These are phyloP conservation scores for Aspergillus pseudoglaucus DNA, from an alignment of 2,329 filamentous ascomycete genomes.

Conservation along the genomic window DNA sequence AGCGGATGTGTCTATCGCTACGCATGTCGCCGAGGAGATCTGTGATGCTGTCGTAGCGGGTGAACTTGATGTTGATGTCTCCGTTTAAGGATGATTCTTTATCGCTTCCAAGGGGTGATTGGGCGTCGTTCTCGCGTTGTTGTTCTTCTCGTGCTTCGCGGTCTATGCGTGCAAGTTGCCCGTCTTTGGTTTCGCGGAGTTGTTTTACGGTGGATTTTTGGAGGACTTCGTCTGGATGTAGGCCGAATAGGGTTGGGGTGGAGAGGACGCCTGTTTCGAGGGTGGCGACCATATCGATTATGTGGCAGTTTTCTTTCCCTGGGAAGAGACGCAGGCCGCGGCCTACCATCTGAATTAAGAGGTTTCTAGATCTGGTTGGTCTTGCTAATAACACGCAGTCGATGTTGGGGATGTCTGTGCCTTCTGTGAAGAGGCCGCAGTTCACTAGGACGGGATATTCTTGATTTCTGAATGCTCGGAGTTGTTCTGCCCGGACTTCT, in stretches of 20 bases:
- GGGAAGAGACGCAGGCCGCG: conserved; percentile 78
- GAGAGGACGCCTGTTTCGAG: conserved; percentile 80
- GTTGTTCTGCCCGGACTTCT: conserved; percentile 58
- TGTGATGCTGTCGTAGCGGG: conserved; percentile 85
- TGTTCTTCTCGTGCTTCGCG: neutral
- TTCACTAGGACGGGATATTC: conserved; percentile 87
- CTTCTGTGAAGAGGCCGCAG: conserved; percentile 94
- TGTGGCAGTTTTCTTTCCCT: conserved; percentile 80
- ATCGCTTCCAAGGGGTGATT: conserved; percentile 11
- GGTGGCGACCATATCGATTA: conserved; percentile 92
- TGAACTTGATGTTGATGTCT: conserved; percentile 62
- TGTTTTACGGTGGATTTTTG: conserved; percentile 58
- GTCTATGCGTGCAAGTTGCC: neutral
- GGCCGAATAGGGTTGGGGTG: conserved; percentile 84
- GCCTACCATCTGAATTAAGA: conserved; percentile 96
- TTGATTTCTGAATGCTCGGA: conserved; percentile 68
- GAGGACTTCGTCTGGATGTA: conserved; percentile 75
- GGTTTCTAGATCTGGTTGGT: conserved; percentile 85
- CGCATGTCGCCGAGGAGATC: conserved; percentile 80
- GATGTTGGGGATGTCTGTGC: conserved; percentile 94
- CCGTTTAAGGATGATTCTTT: conserved; percentile 12
- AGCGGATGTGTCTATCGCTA: conserved; percentile 69
- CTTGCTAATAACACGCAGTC: conserved; percentile 85
- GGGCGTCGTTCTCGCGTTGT: neutral
- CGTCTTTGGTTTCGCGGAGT: conserved; percentile 39